Evolutionary conservation across 192 early-diverging fungal genomes (phyloP), one percentile per base, ranked within the genome.

Genomic region (Umbelopsis vinacea): DNA sequence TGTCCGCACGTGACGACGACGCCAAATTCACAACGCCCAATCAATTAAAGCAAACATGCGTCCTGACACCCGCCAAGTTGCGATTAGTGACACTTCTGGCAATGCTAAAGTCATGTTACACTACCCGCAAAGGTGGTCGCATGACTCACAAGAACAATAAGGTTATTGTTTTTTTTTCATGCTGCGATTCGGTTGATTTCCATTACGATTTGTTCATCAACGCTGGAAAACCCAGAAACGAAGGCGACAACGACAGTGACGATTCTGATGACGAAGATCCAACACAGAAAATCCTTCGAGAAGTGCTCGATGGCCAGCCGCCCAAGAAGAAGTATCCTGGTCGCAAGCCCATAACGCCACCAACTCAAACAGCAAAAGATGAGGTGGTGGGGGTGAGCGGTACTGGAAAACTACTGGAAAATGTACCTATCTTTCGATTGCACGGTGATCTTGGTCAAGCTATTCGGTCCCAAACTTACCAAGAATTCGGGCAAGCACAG

Each of bases 151-250:
- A 67, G 22, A 73, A 67, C 37, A 74, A 73, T 45, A 96, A 96
- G 78, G 80, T 93, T n/a, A 92, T 99, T 46, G 90, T 99, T n/a
- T 99, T 99, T 76, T 81, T 97, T 71, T 92, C 95, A 29, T 93
- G 91, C 52, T 93, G 93, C 68, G 98, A 97, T 75, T 87, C 95
- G 4, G 96, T 98, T 33, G 96, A 99, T 84, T 99, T 96, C 81
- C 92, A 96, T 79, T 91, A 93, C 77, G 92, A 92, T 81, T 52
- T 96, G 50, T 86, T 98, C 53, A 86, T 86, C 0, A 89, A 94
- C 72, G 85, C 86, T 9, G 82, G 84, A 21, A 84, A 82, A 72
- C 76, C 75, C 46, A 84, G 66, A 76, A 70, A 80, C 11, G 46
- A 82, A 66, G 74, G 77, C 74, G 76, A 82, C 40, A 43, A 43